Base-by-base conservation (phyloP, 768 basidiomycete genomes). In the Phaffia australis region DNA sequence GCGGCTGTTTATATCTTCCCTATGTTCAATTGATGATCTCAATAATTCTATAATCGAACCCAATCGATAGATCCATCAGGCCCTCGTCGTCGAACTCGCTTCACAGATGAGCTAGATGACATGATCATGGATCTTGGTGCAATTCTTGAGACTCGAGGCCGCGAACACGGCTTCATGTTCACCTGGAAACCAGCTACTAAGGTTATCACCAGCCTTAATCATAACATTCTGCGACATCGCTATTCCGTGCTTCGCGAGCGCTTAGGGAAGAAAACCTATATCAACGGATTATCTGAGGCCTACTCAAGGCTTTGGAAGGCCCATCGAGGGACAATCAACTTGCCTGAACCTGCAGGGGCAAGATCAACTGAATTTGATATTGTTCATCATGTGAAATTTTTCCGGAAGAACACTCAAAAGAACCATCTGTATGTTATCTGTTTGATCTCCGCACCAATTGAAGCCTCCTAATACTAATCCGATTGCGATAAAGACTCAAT, bases 351-450 rank as follows among this genome's bases (percentile, higher is more conserved):
- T 0, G n/a, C 61, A 27, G 63, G 50, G 32, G 21, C 55, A 23
- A 27, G 7, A 3, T 30, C 52, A 55, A 16, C 25, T 30, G 56
- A 63, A 25, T 69, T 69, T 29, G 67, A 69, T 58, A 51, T 63
- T 50, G n/a, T 51, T 0, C 63, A 63, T 14, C 67, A 69, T 27
- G 35, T 69, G 51, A 64, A 64, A 54, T 69, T 69, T 49, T 69
- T 69, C 63, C 48, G 67, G 25, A 69, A 69, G 50, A 69, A 69
- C 56, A 56, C 60, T 27, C 29, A 64, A 49, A 69, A 69, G 58
- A 57, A 54, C 46, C 30, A 52, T 11, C 62, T 69, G 67, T 69
- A 32, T 29, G 67, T 59, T 32, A 19, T 25, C 2, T n/a, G 50
- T 56, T 18, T 19, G 5, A 21, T 18, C 23, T 4, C 61, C 25